Conservation (phyloP, 257 asterid genomes). For the Jaltomata sinuosa region DNA sequence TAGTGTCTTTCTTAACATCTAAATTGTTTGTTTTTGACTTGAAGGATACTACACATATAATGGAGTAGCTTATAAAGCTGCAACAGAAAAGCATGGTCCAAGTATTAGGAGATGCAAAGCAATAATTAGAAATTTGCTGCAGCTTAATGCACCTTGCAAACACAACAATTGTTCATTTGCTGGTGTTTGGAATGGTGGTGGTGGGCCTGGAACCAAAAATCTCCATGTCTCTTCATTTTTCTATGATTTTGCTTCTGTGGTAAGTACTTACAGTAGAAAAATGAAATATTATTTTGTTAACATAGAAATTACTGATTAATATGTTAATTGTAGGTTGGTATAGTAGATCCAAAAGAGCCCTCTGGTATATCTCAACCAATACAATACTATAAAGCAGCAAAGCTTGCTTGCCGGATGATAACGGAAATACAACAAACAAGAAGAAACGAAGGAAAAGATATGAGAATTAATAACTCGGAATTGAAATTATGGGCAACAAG, state of each 20-base stretch:
- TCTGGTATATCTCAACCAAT: not conserved
- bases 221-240: slow-evolving; percentile 12
- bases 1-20: not conserved
- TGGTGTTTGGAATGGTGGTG: slow-evolving; percentile 27
- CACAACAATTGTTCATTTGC: slow-evolving; percentile 15
- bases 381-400: slow-evolving; percentile 14
- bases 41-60: slow-evolving; percentile 13
- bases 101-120: not conserved
- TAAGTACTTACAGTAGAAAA: not conserved
- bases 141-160: slow-evolving; percentile 1
- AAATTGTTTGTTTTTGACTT: not conserved
- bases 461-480: no score
- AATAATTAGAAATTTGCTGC: not conserved
- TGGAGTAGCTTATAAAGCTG: slow-evolving; percentile 5
- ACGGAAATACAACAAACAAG: no score
- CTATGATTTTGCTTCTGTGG: slow-evolving; percentile 9
- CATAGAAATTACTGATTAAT: not conserved
- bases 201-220: slow-evolving; percentile 8
- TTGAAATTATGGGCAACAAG: no score
- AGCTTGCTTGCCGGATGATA: slow-evolving; percentile 14
- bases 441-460: no score
- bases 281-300: not conserved
- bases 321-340: slow-evolving; percentile 7
- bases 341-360: not conserved
- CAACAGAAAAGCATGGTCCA: slow-evolving; percentile 9